phyloP scores from a whole-genome alignment of 2,329 filamentous ascomycete genomes.

The Sporothrix pallida region DNA sequence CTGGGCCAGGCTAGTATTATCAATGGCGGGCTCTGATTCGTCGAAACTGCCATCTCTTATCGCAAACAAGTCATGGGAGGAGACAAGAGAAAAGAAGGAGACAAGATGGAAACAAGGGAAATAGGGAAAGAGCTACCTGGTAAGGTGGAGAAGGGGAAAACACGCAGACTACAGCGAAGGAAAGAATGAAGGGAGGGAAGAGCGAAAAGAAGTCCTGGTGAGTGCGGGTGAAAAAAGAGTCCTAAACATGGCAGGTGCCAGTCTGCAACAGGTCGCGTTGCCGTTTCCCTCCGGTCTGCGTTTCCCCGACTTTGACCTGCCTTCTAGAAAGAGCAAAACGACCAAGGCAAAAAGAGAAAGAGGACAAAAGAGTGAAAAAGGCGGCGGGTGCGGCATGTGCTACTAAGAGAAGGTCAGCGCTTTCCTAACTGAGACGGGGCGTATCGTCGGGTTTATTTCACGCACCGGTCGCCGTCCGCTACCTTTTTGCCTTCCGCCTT shows the following conservation, averaged over 20 bases:
- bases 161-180: not conserved
- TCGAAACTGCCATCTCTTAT: conserved; percentile 34
- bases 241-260: conserved; percentile 5
- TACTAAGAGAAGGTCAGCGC: not conserved
- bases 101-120: not conserved
- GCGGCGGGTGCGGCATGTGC: not conserved
- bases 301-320: not conserved
- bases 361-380: not conserved
- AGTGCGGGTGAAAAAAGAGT: not conserved
- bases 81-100: not conserved
- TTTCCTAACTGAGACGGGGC: conserved; percentile 19
- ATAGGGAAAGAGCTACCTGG: not conserved
- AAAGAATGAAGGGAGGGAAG: not conserved
- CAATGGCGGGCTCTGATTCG: conserved; percentile 36
- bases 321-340: no score
- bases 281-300: not conserved
- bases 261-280: not conserved
- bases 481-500: not conserved
- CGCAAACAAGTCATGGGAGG: conserved; percentile 1
- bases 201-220: no score
- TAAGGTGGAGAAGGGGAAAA: not conserved
- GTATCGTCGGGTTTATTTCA: conserved; percentile 30
- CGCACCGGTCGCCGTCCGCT: conserved; percentile 21
- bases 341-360: not conserved
- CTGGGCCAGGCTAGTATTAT: conserved; percentile 27